Percentiles rank a stretch among this genome's conserved stretches.
These are phyloP conservation scores for Ascochyta viciae-villosae DNA, from an alignment of 2,329 filamentous ascomycete genomes.

Conservation along the genomic window DNA sequence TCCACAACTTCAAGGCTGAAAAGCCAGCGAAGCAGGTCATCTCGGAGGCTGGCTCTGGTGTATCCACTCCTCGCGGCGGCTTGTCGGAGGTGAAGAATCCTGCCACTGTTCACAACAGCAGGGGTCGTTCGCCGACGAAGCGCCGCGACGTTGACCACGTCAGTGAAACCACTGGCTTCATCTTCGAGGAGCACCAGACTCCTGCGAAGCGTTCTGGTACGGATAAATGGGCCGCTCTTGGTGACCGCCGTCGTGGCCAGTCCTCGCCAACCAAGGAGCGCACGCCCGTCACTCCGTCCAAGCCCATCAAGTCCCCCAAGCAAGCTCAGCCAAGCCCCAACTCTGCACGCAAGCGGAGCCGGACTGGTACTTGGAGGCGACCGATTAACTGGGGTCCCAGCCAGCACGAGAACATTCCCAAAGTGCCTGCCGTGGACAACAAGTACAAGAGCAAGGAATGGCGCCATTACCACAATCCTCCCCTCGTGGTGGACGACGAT, in stretches of 20 bases:
- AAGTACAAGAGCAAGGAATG: slow-evolving; percentile 59
- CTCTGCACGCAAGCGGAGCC: slow-evolving; percentile 50
- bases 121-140: slow-evolving; percentile 47
- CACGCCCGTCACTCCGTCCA: slow-evolving; percentile 49
- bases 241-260: slow-evolving; percentile 79
- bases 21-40: slow-evolving; percentile 49
- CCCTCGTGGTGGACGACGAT: slow-evolving; percentile 61
- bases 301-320: slow-evolving; percentile 49
- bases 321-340: slow-evolving; percentile 41
- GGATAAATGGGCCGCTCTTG: slow-evolving; percentile 91
- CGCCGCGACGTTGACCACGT: slow-evolving; percentile 66
- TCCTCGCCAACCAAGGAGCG: slow-evolving; percentile 13
- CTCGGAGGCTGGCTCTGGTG: slow-evolving; percentile 52
- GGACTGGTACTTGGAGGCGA: slow-evolving; percentile 48
- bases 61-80: slow-evolving; percentile 58
- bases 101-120: slow-evolving; percentile 59
- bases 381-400: slow-evolving; percentile 46
- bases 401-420: slow-evolving; percentile 41
- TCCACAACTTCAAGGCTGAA: slow-evolving; percentile 52
- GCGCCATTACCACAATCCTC: slow-evolving; percentile 52
- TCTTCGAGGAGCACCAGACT: slow-evolving; percentile 69
- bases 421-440: slow-evolving; percentile 47
- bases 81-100: slow-evolving; percentile 63
- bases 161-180: slow-evolving; percentile 72
- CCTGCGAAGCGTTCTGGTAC: slow-evolving; percentile 64